Conservation (phyloP, 805 yeast genomes). For the Groenewaldozyma tartarivorans region DNA sequence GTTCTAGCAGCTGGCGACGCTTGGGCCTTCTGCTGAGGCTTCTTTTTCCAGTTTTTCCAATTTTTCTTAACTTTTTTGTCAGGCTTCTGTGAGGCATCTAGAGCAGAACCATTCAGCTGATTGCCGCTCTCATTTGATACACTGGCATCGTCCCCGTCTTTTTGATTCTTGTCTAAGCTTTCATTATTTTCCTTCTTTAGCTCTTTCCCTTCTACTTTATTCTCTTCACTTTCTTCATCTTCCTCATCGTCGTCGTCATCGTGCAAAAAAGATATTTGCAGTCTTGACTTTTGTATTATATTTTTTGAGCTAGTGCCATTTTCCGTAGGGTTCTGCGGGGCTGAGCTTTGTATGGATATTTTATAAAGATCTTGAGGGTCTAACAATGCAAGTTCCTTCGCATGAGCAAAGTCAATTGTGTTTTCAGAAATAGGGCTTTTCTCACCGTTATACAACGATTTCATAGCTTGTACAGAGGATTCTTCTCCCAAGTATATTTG, state of each 20-base stretch:
- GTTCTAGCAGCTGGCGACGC: no score
- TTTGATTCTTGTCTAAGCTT: no score
- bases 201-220: no score
- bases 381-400: conserved; percentile 11
- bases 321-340: neutral
- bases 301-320: conserved; percentile 1
- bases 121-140: no score
- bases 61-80: no score
- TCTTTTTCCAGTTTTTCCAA: no score
- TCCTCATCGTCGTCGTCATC: conserved; percentile 8
- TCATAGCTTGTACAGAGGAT: conserved; percentile 23
- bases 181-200: no score
- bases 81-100: no score
- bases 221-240: neutral
- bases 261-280: conserved; percentile 15
- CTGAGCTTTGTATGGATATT: neutral
- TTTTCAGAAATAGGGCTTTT: conserved; percentile 19
- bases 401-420: conserved; percentile 12
- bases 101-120: no score
- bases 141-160: no score
- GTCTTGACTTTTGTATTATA: conserved; percentile 1
- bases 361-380: conserved; percentile 12
- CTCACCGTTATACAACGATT: conserved; percentile 21
- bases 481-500: conserved; percentile 27
- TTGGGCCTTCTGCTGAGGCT: no score